Evolutionary conservation across 495 filamentous ascomycete species (phyloP), one percentile per base, ranked within the genome.

Genomic region (Talaromyces nanjingensis): DNA sequence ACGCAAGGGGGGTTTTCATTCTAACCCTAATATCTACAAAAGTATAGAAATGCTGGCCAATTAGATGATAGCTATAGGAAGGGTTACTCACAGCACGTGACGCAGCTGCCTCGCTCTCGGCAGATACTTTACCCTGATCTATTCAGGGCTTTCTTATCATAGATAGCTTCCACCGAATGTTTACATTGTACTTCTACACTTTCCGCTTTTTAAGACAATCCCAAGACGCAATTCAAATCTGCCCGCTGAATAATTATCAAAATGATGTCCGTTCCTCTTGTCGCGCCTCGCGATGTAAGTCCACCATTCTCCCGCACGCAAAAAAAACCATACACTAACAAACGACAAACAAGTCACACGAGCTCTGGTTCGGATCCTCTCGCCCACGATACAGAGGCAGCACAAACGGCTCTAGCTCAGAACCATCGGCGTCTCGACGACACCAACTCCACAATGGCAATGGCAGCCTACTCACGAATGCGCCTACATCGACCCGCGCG

Each of bases 221-320:
- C 27, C 3, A 27, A 42, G 37, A 42, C 37, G 4, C 4, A 12
- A 16, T 16, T 42, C 37, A 42, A 16, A 16, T 37, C 5, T 42
- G 12, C 16, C 37, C 37, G 0, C 14, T 12, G 2, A 42, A 16
- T 16, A 16, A 3, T 9, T 53, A 27, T 29, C 45, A 53, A 25
- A 9, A 83, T 90, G 69, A 81, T 86, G 39, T 82, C 89, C 34
- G 83, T 93, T n/a, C 89, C 90, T 9, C 83, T 85, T 65, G 81
- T 93, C 64, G 80, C 83, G 42, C 89, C 90, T 24, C 87, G 84
- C 67, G 87, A 91, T 66, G 90, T 91, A 82, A 70, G 84, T 45
- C 9, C 22, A 20, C 45, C n/a, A 39, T 34, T 8, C 33, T n/a
- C 31, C 39, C 25, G 37, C n/a, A 27, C 29, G 31, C n/a, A 25